These are phyloP conservation scores for Fusarium subglutinans DNA, from an alignment of 2,329 filamentous ascomycete species.

Conservation along the genomic window DNA sequence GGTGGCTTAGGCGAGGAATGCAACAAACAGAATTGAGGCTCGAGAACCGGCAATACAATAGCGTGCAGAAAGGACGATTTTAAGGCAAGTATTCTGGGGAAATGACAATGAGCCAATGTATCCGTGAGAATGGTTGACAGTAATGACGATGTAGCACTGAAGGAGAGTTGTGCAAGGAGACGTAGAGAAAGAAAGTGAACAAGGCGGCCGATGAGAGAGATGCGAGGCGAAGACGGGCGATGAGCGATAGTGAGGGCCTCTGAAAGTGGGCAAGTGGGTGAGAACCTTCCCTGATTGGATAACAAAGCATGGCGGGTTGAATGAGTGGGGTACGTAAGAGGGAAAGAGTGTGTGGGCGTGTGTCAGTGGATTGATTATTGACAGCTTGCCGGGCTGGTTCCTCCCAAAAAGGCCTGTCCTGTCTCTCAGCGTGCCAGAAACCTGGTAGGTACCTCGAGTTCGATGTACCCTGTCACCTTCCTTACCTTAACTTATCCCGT, in stretches of 20 bases:
- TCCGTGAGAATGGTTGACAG: conserved; percentile 22
- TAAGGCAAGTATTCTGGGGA: conserved; percentile 14
- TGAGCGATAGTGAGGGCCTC: conserved; percentile 38
- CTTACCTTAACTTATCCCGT: neutral
- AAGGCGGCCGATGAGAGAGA: conserved; percentile 38
- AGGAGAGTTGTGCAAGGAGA: conserved; percentile 33
- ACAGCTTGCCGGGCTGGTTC: conserved; percentile 42
- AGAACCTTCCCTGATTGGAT: conserved; percentile 1
- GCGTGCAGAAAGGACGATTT: conserved; percentile 18
- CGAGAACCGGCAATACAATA: conserved; percentile 18
- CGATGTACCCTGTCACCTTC: conserved; percentile 19
- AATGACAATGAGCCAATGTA: conserved; percentile 19
- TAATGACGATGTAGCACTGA: conserved; percentile 32
- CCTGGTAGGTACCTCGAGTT: conserved; percentile 26
- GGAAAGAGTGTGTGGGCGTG: conserved; percentile 38
- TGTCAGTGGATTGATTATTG: conserved; percentile 38
- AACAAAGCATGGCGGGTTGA: conserved; percentile 4
- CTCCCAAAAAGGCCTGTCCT: conserved; percentile 38
- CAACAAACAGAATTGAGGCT: conserved; percentile 37
- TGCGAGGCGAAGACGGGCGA: conserved; percentile 40
- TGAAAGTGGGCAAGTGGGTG: conserved; percentile 35
- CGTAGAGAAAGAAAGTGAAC: conserved; percentile 30
- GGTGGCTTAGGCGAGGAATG: conserved; percentile 37
- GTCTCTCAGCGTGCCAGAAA: conserved; percentile 39
- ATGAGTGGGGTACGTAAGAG: conserved; percentile 33